These are phyloP conservation scores for Erodium maritimum DNA, from an alignment of 345 rosid species.

Conservation along the genomic window DNA sequence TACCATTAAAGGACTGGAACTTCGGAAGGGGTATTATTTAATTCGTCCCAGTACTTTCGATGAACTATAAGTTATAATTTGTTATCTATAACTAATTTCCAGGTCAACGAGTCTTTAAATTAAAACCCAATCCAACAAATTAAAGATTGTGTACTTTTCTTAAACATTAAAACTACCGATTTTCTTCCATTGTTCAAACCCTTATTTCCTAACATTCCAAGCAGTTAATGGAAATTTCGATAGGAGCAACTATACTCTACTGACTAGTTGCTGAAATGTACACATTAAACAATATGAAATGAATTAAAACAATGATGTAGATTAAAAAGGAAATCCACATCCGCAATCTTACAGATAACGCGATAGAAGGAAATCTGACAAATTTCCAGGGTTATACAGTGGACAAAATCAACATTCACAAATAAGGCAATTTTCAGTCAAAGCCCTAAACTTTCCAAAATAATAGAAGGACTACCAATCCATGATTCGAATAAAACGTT, in stretches of 20 bases:
- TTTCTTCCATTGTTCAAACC: too few species aligned
- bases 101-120: not conserved
- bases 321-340: not conserved
- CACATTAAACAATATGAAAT: not conserved
- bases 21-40: not conserved
- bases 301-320: not conserved
- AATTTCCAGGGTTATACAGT: not conserved
- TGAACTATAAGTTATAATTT: not conserved
- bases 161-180: too few species aligned
- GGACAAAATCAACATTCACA: not conserved
- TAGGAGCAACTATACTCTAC: not conserved
- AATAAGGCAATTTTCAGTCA: not conserved
- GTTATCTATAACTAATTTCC: not conserved
- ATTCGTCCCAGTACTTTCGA: not conserved
- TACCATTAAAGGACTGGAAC: not conserved
- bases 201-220: not conserved
- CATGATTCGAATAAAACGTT: too few species aligned
- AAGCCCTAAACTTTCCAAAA: too few species aligned
- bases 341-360: not conserved
- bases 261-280: not conserved
- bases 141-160: not conserved
- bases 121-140: not conserved
- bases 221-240: not conserved
- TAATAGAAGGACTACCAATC: too few species aligned
- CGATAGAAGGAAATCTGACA: not conserved